Evolutionary conservation across 441 rosid species (phyloP).

Genomic region (Jatropha multifida): DNA sequence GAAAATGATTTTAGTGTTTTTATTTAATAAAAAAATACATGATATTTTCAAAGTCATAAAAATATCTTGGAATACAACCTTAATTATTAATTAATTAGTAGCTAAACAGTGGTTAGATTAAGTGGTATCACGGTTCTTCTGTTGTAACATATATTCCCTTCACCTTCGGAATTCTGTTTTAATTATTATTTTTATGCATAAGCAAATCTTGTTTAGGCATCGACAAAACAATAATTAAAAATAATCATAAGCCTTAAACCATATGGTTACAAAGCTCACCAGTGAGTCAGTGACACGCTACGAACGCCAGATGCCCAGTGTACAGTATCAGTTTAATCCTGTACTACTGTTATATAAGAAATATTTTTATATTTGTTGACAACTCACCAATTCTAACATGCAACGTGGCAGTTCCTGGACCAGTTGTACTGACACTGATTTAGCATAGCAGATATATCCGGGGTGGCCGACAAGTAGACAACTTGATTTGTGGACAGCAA

Average conservation of each 20-base stretch:
- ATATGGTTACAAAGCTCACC: neutral
- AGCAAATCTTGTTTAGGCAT: too few relatives aligned
- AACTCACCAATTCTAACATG: conserved; percentile 23
- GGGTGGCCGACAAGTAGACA: conserved; percentile 85
- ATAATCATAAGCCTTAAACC: neutral
- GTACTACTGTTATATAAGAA: neutral
- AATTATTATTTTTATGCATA: too few relatives aligned
- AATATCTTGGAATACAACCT: too few relatives aligned
- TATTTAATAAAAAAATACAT: too few relatives aligned
- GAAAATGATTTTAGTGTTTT: too few relatives aligned
- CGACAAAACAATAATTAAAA: neutral
- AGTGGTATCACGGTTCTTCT: too few relatives aligned
- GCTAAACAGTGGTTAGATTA: too few relatives aligned
- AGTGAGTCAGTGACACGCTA: neutral
- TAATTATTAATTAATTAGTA: too few relatives aligned
- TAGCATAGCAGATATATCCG: conserved; percentile 43
- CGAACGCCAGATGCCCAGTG: too few relatives aligned
- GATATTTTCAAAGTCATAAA: too few relatives aligned
- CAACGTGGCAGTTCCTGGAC: conserved; percentile 36
- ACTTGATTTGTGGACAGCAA: conserved; percentile 48
- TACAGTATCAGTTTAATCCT: neutral
- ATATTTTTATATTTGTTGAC: conserved; percentile 2
- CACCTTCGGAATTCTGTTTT: too few relatives aligned
- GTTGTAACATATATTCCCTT: too few relatives aligned
- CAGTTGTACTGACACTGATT: conserved; percentile 32